Conservation (phyloP, 306 rosid species). For the Malus orientalis region DNA sequence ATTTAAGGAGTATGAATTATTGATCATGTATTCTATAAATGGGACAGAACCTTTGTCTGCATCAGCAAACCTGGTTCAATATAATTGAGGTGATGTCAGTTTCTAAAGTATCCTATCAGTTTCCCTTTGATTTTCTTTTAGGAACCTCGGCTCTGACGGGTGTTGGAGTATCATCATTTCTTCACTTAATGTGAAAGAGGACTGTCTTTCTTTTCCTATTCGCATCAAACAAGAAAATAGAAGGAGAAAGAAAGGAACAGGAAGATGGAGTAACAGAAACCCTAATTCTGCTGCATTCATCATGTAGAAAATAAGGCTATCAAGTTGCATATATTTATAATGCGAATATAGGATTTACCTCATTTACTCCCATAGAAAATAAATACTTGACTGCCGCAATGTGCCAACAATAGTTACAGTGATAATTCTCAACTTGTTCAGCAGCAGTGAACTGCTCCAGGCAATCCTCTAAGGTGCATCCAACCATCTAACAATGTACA, state of each 20-base stretch:
- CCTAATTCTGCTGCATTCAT: neutral
- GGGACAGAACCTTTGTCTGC: neutral
- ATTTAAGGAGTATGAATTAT: neutral
- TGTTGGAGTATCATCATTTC: neutral
- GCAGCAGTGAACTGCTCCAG: conserved; percentile 66
- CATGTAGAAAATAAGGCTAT: neutral
- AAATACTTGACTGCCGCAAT: conserved; percentile 66
- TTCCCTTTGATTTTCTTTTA: neutral
- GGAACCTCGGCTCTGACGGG: neutral
- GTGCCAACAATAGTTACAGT: conserved; percentile 86
- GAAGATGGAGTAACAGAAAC: neutral
- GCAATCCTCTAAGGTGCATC: conserved; percentile 69
- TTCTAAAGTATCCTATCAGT: neutral
- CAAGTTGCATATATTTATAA: neutral
- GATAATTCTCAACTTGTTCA: conserved; percentile 76
- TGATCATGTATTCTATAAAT: neutral
- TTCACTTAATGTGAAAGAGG: neutral
- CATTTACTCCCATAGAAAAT: conserved; percentile 44
- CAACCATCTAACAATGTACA: conserved; percentile 36
- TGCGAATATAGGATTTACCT: conserved; percentile 35
- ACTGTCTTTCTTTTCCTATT: neutral
- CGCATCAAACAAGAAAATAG: neutral
- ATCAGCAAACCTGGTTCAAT: neutral
- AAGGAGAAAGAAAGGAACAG: neutral
- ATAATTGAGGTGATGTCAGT: neutral